Evolutionary conservation across 257 asterid species (phyloP).

Genomic region (Prunella vulgaris): DNA sequence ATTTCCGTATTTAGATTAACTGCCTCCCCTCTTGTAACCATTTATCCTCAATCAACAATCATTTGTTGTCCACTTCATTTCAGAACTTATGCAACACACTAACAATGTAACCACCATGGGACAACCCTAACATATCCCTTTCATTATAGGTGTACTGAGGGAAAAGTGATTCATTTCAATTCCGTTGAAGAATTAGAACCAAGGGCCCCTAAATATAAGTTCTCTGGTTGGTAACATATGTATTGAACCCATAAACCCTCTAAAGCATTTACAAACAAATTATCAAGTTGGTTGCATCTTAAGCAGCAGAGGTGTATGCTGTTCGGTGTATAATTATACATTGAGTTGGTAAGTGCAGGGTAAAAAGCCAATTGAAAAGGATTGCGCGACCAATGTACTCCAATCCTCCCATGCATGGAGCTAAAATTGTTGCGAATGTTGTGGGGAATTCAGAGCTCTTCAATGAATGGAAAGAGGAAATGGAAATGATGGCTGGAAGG

Average conservation of each 20-base stretch:
- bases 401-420: slow-evolving; percentile 96
- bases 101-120: too few species aligned
- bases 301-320: not conserved
- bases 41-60: too few species aligned
- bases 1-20: too few species aligned
- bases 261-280: not conserved
- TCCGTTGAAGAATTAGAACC: too few species aligned
- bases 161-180: too few species aligned
- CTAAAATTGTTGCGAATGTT: slow-evolving; percentile 82
- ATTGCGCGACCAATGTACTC: slow-evolving; percentile 98
- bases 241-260: not conserved
- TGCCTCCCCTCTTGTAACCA: too few species aligned
- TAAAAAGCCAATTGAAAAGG: slow-evolving; percentile 90
- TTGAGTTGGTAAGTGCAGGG: slow-evolving; percentile 44
- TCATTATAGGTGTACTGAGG: too few species aligned
- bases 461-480: slow-evolving; percentile 87
- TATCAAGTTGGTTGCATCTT: not conserved
- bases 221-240: not conserved
- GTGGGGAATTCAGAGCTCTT: slow-evolving; percentile 79
- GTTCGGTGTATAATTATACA: not conserved
- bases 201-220: too few species aligned
- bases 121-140: too few species aligned
- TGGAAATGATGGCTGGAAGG: slow-evolving; percentile 96
- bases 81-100: too few species aligned
- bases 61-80: too few species aligned